Evolutionary conservation across 768 basidiomycete species (phyloP), one percentile per base, ranked within the genome.

Genomic region (Tulasnella sp.): DNA sequence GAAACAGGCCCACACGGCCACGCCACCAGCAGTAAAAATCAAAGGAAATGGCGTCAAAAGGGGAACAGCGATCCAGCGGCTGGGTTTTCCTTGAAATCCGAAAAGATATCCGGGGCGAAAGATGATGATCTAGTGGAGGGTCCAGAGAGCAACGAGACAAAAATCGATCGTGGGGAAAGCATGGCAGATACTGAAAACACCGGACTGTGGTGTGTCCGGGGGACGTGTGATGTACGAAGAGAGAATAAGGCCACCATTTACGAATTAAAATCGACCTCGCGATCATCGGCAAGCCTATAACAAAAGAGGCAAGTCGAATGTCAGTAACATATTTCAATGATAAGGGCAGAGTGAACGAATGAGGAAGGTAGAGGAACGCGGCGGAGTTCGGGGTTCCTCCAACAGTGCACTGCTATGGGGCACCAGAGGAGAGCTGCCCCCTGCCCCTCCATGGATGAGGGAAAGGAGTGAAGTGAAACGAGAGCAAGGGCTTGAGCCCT

Each of bases 201-300:
- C 34, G 34, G 34, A 15, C 15, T 5, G 15, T 38, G 34, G 34
- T 38, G 34, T 38, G 34, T 38, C 34, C 34, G 34, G 34, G 34
- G 34, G 34, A 38, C 34, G 34, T 38, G 34, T 38, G 34, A 48
- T 5, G 45, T 5, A n/a, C n/a, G 19, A 48, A n/a, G n/a, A 19
- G n/a, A 5, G 10, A 11, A 43, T 43, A 11, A 19, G 19, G 19
- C n/a, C 11, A 11, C 41, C 41, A n/a, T 30, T 32, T 29, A 30
- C 24, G 47, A 30, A 34, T 48, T 34, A 23, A 49, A 59, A 21
- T 59, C 58, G 48, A 59, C 50, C 24, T 59, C 58, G n/a, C 58
- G 58, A 41, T 59, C 58, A 51, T 59, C 58, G 17, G 45, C 45
- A 17, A 59, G 48, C 58, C 58, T 59, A 48, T 56, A 15, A 43